Base-by-base conservation (phyloP, 2,329 filamentous ascomycete genomes). In the Ophiostoma quercus region DNA sequence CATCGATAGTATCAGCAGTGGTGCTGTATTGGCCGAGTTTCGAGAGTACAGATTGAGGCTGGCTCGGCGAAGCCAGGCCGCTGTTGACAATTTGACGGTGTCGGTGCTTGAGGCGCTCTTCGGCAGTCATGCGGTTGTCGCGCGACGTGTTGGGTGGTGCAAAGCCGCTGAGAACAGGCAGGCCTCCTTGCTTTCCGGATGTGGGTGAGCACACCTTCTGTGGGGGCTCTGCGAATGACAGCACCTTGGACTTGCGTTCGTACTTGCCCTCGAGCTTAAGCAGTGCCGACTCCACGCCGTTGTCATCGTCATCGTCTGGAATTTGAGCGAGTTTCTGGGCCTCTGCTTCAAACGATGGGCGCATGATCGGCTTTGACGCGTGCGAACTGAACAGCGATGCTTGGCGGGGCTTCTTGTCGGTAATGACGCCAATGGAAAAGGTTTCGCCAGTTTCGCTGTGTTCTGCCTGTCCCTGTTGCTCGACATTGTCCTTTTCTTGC, bases 211-310 rank as follows among this genome's bases (percentile, higher is more conserved):
- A 43, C 16, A 67, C 14, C 25, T 43, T 67, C 11, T 62, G 43
- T 0, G 54, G 60, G 1, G 68, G 60, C 11, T 69, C 69, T 0
- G 51, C 19, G 12, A 82, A 80, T 16, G 79, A 82, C 14, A 81
- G 76, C 68, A 79, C 80, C 37, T 77, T 77, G 0, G 77, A 72
- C 74, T 79, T 86, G 74, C 84, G 88, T 76, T 90, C 85, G 74
- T 90, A 95, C 74, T 88, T 94, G 11, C 95, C 95, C 80, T 99
- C 95, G 0, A 99, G 84, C 76, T 98, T 99, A 74, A 94, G 80
- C 67, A 99, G 79, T 0, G 95, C 92, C n/a, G 94, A 93, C 76
- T 98, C 95, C 34, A 98, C 89, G 14, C 94, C 94, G 7, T 92
- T 92, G 76, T 96, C 92, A 65, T 90, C 89, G 72, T 89, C 85